These are phyloP conservation scores for Polygonum aviculare DNA, from an alignment of 148 eudicot species.

Conservation along the genomic window DNA sequence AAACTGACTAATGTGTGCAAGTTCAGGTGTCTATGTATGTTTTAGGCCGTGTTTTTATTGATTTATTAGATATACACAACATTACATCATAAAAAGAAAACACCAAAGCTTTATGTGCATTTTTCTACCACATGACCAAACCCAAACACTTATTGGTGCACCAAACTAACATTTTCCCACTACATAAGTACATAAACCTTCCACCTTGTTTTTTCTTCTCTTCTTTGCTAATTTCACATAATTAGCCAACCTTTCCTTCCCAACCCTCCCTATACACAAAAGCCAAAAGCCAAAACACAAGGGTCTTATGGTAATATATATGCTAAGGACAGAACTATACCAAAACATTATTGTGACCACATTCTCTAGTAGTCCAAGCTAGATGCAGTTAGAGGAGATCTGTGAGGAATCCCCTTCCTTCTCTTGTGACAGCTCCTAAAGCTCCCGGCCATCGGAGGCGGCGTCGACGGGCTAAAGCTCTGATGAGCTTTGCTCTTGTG, in stretches of 20 bases:
- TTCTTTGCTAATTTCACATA: not conserved
- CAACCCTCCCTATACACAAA: not conserved
- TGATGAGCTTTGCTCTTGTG: conserved; percentile 34
- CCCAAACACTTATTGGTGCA: not conserved
- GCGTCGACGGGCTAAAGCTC: conserved; percentile 80
- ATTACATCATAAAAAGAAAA: not conserved
- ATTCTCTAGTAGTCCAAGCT: conserved; percentile 33
- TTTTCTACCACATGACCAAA: not conserved
- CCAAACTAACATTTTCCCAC: not conserved
- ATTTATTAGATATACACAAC: not conserved
- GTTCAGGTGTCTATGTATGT: too few species aligned
- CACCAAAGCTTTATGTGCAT: not conserved
- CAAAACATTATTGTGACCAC: not conserved
- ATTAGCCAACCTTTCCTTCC: not conserved
- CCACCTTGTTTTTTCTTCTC: not conserved
- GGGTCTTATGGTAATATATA: not conserved
- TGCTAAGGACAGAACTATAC: not conserved
- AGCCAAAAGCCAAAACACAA: not conserved
- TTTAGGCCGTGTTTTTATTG: not conserved
- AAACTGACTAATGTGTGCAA: too few species aligned
- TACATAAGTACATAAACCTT: not conserved
- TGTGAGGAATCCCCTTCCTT: conserved; percentile 98
- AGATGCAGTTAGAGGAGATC: conserved; percentile 69
- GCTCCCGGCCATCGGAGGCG: conserved; percentile 54
- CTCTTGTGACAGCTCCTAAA: conserved; percentile 48